Evolutionary conservation across 164 flowering plant species (phyloP).

Genomic region (Tinospora cordifolia): DNA sequence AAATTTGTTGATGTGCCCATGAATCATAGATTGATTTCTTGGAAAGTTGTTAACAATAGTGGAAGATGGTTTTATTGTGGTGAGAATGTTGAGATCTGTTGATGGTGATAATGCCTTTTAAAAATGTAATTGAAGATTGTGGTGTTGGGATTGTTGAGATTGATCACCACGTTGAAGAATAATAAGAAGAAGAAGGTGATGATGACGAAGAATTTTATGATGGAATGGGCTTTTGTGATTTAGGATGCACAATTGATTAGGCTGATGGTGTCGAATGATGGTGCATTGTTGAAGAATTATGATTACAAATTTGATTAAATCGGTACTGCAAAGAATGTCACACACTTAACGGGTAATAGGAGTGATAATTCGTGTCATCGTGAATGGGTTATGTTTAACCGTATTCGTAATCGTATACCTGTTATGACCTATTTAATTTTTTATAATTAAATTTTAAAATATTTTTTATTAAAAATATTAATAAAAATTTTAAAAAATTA

Average conservation of each 20-base stretch:
- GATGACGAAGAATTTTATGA: slow-evolving; percentile 7
- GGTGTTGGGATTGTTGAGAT: background rate
- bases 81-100: slow-evolving; percentile 6
- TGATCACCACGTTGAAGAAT: slow-evolving; percentile 3
- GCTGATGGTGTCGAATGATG: slow-evolving; percentile 48
- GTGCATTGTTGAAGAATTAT: slow-evolving; percentile 48
- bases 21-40: slow-evolving; percentile 19
- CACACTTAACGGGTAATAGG: no score
- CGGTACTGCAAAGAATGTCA: no score
- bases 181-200: background rate
- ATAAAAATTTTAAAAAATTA: no score
- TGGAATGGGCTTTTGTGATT: slow-evolving; percentile 27
- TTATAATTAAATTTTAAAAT: no score
- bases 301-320: slow-evolving; percentile 5
- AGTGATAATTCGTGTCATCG: no score
- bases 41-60: slow-evolving; percentile 22
- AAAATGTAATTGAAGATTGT: no score
- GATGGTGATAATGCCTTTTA: no score
- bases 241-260: slow-evolving; percentile 34
- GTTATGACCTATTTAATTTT: no score
- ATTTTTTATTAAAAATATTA: no score
- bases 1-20: slow-evolving; percentile 21
- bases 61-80: slow-evolving; percentile 22
- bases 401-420: no score
- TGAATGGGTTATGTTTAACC: no score